Evolutionary conservation across 495 filamentous ascomycete genomes (phyloP).

Genomic region (Penicillium pulvis): DNA sequence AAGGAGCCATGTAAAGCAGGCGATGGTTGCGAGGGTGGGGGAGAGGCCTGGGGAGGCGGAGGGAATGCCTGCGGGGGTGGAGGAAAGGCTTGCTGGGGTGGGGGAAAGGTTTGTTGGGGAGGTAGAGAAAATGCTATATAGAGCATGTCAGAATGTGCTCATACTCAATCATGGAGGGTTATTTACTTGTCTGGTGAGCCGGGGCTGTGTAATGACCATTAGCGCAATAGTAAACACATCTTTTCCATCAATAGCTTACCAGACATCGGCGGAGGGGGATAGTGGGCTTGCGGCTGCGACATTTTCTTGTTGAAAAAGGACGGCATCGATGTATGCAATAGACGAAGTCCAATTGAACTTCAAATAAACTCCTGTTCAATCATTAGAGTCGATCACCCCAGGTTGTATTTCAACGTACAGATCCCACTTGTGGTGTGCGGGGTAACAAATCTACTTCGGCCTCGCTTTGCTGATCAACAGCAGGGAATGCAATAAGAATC

Average conservation of each 20-base stretch:
- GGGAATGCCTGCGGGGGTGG: not conserved
- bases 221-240: not conserved
- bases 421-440: not conserved
- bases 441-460: not conserved
- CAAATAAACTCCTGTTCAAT: not conserved
- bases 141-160: not conserved
- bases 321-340: not conserved
- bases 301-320: constrained; percentile 1
- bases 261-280: constrained; percentile 24
- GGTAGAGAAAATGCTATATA: constrained; percentile 18
- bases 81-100: constrained; percentile 10
- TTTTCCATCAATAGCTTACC: constrained; percentile 15
- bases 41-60: not conserved
- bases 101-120: constrained; percentile 10
- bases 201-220: constrained; percentile 19
- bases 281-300: constrained; percentile 14
- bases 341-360: not conserved
- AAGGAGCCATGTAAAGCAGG: constrained; percentile 12
- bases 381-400: not conserved
- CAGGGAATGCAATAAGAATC: not conserved
- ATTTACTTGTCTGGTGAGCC: constrained; percentile 27
- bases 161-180: not conserved
- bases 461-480: not conserved
- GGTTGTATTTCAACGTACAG: not conserved
- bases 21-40: not conserved